Evolutionary conservation across 768 basidiomycete genomes (phyloP).

Genomic region (Lentinula sp.): DNA sequence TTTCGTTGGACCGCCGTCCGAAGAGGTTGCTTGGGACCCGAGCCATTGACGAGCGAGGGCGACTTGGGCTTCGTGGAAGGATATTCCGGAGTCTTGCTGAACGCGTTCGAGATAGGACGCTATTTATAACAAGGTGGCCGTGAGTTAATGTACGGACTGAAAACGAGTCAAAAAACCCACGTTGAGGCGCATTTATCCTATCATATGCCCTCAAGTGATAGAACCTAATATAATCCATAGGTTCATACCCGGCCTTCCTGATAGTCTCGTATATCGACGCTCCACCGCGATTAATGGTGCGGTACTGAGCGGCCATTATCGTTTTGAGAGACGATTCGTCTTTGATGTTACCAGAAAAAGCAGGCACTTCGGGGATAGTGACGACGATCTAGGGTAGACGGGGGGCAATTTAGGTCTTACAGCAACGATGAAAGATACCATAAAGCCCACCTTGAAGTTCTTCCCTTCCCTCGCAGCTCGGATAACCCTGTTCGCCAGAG

Average conservation of each 20-base stretch:
- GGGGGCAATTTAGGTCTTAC: background rate
- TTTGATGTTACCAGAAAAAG: constrained; percentile 57
- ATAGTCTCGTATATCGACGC: constrained; percentile 82
- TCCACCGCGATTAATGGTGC: constrained; percentile 88
- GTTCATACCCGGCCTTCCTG: constrained; percentile 69
- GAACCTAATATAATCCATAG: constrained; percentile 83
- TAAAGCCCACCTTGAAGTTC: constrained; percentile 63
- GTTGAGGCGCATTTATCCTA: constrained; percentile 72
- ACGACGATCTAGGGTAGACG: constrained; percentile 60
- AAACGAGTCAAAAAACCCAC: constrained; percentile 27
- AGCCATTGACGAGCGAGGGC: constrained; percentile 75
- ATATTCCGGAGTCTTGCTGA: constrained; percentile 67
- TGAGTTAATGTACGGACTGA: background rate
- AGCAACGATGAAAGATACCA: constrained; percentile 2
- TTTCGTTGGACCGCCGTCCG: constrained; percentile 19
- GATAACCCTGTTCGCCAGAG: constrained; percentile 81
- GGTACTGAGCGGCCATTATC: constrained; percentile 86
- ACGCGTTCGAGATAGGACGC: constrained; percentile 37
- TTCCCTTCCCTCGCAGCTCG: constrained; percentile 61
- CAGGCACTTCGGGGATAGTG: constrained; percentile 87
- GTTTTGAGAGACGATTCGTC: constrained; percentile 55
- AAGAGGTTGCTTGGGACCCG: constrained; percentile 50
- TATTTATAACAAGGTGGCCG: background rate
- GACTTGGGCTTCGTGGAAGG: constrained; percentile 81
- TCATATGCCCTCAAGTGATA: constrained; percentile 93